Conservation (phyloP, 495 filamentous ascomycete genomes). For the Penicillium chermesinum region DNA sequence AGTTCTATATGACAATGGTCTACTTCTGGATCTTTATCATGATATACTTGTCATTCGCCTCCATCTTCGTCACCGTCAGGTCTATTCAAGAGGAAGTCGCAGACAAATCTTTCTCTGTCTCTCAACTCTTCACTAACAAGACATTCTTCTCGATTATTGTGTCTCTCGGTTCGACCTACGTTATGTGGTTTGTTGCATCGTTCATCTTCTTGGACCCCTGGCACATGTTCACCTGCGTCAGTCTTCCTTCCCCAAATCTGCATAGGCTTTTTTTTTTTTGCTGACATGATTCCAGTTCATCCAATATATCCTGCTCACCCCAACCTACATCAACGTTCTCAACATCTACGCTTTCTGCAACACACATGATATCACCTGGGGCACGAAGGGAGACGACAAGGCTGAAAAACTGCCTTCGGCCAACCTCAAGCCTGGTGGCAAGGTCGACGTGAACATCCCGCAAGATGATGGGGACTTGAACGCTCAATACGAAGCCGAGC, state of each 20-base stretch:
- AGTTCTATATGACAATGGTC: constrained; percentile 93
- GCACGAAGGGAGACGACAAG: constrained; percentile 93
- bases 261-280: background rate
- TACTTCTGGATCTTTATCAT: constrained; percentile 96
- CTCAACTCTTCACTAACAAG: constrained; percentile 73
- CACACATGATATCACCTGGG: constrained; percentile 96
- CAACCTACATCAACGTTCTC: constrained; percentile 92
- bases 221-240: constrained; percentile 90
- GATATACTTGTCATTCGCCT: constrained; percentile 90
- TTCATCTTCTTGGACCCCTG: constrained; percentile 97
- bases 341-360: constrained; percentile 99
- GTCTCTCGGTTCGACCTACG: constrained; percentile 84
- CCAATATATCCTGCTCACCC: constrained; percentile 93
- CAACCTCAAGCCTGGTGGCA: constrained; percentile 80
- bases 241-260: constrained; percentile 11
- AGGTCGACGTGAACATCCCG: constrained; percentile 90
- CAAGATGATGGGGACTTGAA: constrained; percentile 83
- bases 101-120: constrained; percentile 54
- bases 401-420: constrained; percentile 75
- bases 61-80: constrained; percentile 87
- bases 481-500: constrained; percentile 86
- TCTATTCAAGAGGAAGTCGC: constrained; percentile 67
- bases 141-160: constrained; percentile 93
- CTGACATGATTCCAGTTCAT: constrained; percentile 53
- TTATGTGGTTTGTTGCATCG: constrained; percentile 88